Base-by-base conservation (phyloP, 2,329 filamentous ascomycete genomes). In the Diaporthe nobilis region DNA sequence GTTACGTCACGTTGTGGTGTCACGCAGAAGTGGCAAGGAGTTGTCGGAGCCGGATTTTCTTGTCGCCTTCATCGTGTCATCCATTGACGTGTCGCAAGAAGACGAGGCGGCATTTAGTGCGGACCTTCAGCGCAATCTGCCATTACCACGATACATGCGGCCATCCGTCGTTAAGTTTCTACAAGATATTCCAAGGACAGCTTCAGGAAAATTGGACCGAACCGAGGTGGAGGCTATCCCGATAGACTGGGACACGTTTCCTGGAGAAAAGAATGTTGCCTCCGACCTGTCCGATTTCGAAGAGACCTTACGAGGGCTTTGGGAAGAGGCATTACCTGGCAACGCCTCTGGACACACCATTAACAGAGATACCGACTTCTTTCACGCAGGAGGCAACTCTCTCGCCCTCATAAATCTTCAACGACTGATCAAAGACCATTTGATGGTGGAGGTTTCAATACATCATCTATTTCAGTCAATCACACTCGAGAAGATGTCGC, bases 331-430 rank as follows among this genome's bases (percentile, higher is more conserved):
- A 9, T 71, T 84, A 2, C 80, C 81, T 68, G 71, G 77, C 10
- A 77, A 75, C 0, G 71, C 77, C 28, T 42, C 70, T 2, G 47
- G 22, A 51, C 37, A 47, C 20, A 28, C 67, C 6, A 79, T 81
- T 15, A 47, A 72, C 0, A 25, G 70, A 0, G 57, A 75, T 2
- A 80, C 85, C 0, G 82, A 86, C 79, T 87, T 88, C 78, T 88
- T 87, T 79, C 76, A 78, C 4, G 77, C 84, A 2, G 86, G 86
- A 3, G 86, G 86, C 10, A 85, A 81, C 68, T 88, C 86, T 0
- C 74, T 87, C 4, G 79, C 85, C 0, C 76, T 87, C 1, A 78
- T 88, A 15, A 77, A 81, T 4, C 82, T 90, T 0, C 83, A 85
- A 71, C 71, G 77, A 0, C 72, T 73, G 0, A 84, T 90, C 42